Evolutionary conservation across 768 basidiomycete species (phyloP).

Genomic region (Chalciporus piperatus): DNA sequence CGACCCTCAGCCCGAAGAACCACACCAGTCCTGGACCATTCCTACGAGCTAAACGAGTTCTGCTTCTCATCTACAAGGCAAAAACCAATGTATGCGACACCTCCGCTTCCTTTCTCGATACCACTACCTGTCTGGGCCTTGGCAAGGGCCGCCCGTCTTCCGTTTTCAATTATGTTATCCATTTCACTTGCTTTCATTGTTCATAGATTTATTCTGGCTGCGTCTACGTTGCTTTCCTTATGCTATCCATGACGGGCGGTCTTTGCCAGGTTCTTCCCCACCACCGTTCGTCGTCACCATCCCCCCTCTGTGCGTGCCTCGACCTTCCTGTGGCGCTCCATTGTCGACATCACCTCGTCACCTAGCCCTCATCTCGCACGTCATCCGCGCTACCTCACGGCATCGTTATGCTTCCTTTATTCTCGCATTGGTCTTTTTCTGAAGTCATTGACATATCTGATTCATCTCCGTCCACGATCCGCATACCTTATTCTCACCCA

Average conservation of each 20-base stretch:
- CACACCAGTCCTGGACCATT: constrained; percentile 28
- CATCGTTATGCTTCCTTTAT: background rate
- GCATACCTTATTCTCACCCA: background rate
- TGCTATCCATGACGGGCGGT: constrained; percentile 6
- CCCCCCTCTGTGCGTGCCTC: background rate
- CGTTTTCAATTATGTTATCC: constrained; percentile 9
- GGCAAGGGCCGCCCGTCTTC: constrained; percentile 1
- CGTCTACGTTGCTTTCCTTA: constrained; percentile 10
- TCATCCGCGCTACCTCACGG: background rate
- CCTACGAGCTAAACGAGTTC: constrained; percentile 3
- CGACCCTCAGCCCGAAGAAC: constrained; percentile 31
- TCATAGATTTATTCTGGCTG: constrained; percentile 17
- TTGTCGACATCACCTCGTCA: background rate
- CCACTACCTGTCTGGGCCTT: constrained; percentile 1
- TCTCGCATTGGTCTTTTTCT: background rate
- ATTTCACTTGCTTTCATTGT: constrained; percentile 23
- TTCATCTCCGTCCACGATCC: constrained; percentile 18
- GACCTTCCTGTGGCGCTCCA: background rate
- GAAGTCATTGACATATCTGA: background rate
- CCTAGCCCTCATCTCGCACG: background rate
- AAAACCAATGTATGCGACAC: constrained; percentile 4
- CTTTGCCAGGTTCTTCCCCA: background rate
- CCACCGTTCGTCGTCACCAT: too few species aligned
- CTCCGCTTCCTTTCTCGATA: constrained; percentile 10
- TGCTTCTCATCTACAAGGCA: too few species aligned